These are phyloP conservation scores for Crithidia expoeki DNA, from an alignment of 208 protist species.

Conservation along the genomic window DNA sequence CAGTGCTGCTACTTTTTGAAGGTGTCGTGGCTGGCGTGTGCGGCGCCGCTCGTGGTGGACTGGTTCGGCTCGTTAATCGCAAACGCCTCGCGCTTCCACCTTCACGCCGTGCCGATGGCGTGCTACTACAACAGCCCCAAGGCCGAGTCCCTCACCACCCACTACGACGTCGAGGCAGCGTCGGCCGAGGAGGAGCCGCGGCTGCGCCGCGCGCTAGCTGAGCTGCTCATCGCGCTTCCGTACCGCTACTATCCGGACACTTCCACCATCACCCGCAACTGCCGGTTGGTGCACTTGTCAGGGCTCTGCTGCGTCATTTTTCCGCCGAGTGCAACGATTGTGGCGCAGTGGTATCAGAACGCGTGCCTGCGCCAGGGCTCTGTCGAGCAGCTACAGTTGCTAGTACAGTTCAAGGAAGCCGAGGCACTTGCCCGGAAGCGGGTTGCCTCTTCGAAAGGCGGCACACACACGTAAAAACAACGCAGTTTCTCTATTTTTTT, in stretches of 20 bases:
- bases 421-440: slow-evolving; percentile 28
- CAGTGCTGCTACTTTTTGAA: slow-evolving; percentile 69
- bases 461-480: neutral
- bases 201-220: slow-evolving; percentile 53
- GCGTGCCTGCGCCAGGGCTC: slow-evolving; percentile 54
- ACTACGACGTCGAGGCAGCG: slow-evolving; percentile 53
- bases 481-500: no score
- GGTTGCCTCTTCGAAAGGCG: slow-evolving; percentile 1
- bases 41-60: slow-evolving; percentile 65
- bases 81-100: slow-evolving; percentile 58
- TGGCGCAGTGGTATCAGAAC: slow-evolving; percentile 85
- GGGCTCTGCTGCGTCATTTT: slow-evolving; percentile 72
- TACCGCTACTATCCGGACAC: slow-evolving; percentile 74
- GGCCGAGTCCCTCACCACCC: slow-evolving; percentile 28
- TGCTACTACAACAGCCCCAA: slow-evolving; percentile 47
- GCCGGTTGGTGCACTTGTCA: slow-evolving; percentile 66
- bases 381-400: slow-evolving; percentile 55
- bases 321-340: slow-evolving; percentile 35
- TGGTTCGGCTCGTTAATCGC: slow-evolving; percentile 77
- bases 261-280: slow-evolving; percentile 64
- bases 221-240: slow-evolving; percentile 38
- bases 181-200: slow-evolving; percentile 41
- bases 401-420: slow-evolving; percentile 48
- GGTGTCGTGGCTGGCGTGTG: slow-evolving; percentile 79
- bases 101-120: slow-evolving; percentile 67